Base-by-base conservation (phyloP, 345 rosid genomes). In the Eucalyptus pauciflora region DNA sequence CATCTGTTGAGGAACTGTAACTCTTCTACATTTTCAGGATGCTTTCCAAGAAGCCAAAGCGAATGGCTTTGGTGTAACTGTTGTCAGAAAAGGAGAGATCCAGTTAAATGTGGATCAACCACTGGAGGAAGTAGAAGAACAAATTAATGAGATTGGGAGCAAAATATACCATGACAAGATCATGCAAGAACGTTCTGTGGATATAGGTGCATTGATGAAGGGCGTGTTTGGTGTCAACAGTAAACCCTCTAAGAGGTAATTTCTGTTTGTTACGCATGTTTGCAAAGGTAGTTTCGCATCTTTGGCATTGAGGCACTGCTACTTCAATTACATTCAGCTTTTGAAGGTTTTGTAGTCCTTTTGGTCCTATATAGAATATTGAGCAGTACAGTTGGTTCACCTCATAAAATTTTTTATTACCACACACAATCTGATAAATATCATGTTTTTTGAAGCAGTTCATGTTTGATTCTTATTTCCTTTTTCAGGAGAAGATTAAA, bases 11-110 rank as follows among this genome's bases (percentile, higher is more conserved):
- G 48, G 83, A 76, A 76, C 83, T 41, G 83, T 0, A 76, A 76
- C 5, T 20, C 48, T 10, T 76, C 41, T 24, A 20, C 50, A 41
- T 83, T 64, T 62, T 52, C 89, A 97, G 99, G 98, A 97, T 91
- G 94, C 97, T 85, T 95, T 92, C 90, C 91, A 98, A 89, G 98
- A 96, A 91, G 99, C 99, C 90, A 97, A 95, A 92, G 97, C 94
- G 51, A 97, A 93, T 86, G 97, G 97, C 51, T 97, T 96, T 56
- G 91, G 95, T 87, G 97, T 97, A 50, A 97, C 99, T 37, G 96
- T 97, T 80, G 94, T 96, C 50, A 94, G 94, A 94, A 94, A 93
- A 92, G 96, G 96, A 51, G 97, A 96, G 91, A 86, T 97, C 90
- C 92, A 93, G 92, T 92, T 97, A 89, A 96, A 95, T 92, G 93